These are phyloP conservation scores for Alternaria alternata DNA, from an alignment of 2,329 filamentous ascomycete species.

Conservation along the genomic window DNA sequence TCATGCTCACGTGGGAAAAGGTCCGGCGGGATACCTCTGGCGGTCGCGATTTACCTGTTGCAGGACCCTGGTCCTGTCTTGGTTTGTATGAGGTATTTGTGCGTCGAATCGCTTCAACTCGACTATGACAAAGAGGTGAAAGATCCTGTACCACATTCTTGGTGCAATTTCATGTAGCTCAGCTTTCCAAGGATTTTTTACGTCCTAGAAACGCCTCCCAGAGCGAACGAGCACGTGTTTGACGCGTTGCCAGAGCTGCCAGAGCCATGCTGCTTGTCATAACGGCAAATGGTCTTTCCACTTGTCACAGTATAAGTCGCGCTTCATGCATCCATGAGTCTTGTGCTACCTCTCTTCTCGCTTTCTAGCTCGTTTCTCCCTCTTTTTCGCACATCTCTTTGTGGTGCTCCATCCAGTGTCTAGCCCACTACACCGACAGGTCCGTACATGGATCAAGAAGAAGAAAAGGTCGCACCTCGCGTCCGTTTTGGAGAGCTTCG, in stretches of 20 bases:
- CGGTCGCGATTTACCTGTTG: conserved; percentile 19
- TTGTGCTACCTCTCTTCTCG: conserved; percentile 9
- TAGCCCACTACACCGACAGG: conserved; percentile 5
- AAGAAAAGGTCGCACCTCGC: conserved; percentile 31
- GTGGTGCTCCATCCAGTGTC: conserved; percentile 17
- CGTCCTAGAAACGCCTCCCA: conserved; percentile 10
- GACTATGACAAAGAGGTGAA: conserved; percentile 15
- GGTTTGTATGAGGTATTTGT: conserved; percentile 35
- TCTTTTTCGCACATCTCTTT: conserved; percentile 9
- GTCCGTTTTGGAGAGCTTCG: conserved; percentile 30
- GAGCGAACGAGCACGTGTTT: conserved; percentile 12
- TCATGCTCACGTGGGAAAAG: conserved; percentile 17
- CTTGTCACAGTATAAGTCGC: conserved; percentile 17
- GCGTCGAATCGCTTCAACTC: conserved; percentile 27
- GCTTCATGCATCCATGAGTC: conserved; percentile 10
- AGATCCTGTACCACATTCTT: conserved; percentile 12
- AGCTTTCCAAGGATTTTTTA: conserved; percentile 11
- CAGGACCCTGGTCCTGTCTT: conserved; percentile 14
- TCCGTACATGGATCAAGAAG: conserved; percentile 40
- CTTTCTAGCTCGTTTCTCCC: conserved; percentile 12
- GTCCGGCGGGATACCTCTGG: conserved; percentile 15
- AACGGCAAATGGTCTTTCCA: not conserved
- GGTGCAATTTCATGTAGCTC: conserved; percentile 7
- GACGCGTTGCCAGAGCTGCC: conserved; percentile 7
- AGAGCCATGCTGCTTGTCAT: conserved; percentile 9